Evolutionary conservation across 441 rosid species (phyloP).

Genomic region (Viola pubescens): DNA sequence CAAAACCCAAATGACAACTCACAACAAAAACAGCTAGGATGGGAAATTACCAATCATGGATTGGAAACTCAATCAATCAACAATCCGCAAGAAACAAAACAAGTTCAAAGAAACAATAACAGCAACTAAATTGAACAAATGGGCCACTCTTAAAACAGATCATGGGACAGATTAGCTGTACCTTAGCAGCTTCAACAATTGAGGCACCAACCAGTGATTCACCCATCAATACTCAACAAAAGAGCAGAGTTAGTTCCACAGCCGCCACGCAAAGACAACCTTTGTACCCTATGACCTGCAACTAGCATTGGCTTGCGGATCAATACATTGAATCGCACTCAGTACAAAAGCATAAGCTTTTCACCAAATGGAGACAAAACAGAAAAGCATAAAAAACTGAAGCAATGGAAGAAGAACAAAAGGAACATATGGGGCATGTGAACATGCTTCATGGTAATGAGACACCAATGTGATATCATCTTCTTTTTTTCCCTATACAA

Average conservation of each 20-base stretch:
- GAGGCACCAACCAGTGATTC: constrained; percentile 46
- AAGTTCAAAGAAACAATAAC: constrained; percentile 17
- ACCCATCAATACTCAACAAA: constrained; percentile 34
- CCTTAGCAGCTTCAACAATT: constrained; percentile 50
- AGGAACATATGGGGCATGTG: constrained; percentile 23
- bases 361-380: constrained; percentile 29
- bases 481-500: not conserved
- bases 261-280: constrained; percentile 18
- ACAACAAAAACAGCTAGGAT: constrained; percentile 9
- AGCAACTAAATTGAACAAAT: constrained; percentile 19
- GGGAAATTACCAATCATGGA: constrained; percentile 17
- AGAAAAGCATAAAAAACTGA: constrained; percentile 11
- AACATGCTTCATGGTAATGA: constrained; percentile 21
- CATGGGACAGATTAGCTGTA: constrained; percentile 29
- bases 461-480: constrained; percentile 9
- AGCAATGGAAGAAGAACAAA: constrained; percentile 22
- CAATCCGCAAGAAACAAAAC: constrained; percentile 12
- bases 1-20: constrained; percentile 30
- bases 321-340: constrained; percentile 20
- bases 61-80: constrained; percentile 9
- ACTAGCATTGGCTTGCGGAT: constrained; percentile 20
- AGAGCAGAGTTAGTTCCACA: constrained; percentile 24
- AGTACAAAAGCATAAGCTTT: constrained; percentile 19
- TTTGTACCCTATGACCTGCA: constrained; percentile 9
- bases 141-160: constrained; percentile 19